Evolutionary conservation across 495 filamentous ascomycete species (phyloP), one percentile per base, ranked within the genome.

Genomic region (Penicillium mononematosum): DNA sequence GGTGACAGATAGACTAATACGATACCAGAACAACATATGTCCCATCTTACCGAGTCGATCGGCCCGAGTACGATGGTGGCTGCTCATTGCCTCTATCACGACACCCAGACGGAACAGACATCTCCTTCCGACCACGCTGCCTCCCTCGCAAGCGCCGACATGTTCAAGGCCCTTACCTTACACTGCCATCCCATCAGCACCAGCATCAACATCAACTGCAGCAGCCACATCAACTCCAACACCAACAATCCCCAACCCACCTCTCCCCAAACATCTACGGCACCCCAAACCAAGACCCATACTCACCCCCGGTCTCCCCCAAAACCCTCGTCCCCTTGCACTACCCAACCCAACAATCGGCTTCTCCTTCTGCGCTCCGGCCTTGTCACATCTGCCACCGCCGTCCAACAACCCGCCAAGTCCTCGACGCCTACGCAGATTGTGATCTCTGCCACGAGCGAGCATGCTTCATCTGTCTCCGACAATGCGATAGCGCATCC

Each of bases 361-460:
- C 66, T 22, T 67, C 71, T 31, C 56, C 66, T 7, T 64, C 69
- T 0, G 67, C 65, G 20, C 69, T 81, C 2, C 70, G 71, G 27
- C 76, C 78, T 2, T 83, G 80, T 36, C 77, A 83, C 60, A 75
- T 83, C 50, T 83, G 80, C 50, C 70, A 78, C 50, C 68, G 77
- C 20, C 73, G 71, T 49, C 80, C 80, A 2, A 79, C 75, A 6
- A 75, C 73, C 4, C 72, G 70, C 24, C 65, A 73, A 45, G 69
- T 80, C 27, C 68, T 83, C 2, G 76, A 82, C 51, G 72, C 77
- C 1, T 82, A 76, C 60, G 71, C 78, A 22, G 72, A 82, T 50
- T 83, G 79, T 59, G 74, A 78, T 55, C 55, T 77, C 5, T 83
- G 80, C 53, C 68, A 65, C 16, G 53, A 76, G 36, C 66, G 80